Percentiles rank a stretch among this genome's conserved stretches.
These are phyloP conservation scores for Actinomortierella wolfii DNA, from an alignment of 371 early-diverging fungal species.

Conservation along the genomic window DNA sequence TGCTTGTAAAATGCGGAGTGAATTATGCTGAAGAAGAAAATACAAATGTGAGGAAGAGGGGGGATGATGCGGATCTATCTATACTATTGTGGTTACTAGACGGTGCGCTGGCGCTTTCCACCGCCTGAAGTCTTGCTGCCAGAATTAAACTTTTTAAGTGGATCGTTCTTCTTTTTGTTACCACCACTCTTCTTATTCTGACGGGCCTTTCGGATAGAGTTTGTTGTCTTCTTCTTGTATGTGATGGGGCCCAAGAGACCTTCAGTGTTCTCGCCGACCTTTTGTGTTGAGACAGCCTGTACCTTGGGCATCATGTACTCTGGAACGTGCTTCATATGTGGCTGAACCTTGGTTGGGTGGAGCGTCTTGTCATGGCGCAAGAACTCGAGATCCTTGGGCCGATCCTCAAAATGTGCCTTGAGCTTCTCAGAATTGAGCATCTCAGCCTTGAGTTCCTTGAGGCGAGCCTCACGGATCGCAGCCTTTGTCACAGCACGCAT, in stretches of 20 bases:
- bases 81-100: conserved; percentile 9
- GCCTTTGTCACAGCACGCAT: conserved; percentile 77
- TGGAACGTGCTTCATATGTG: conserved; percentile 93
- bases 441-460: conserved; percentile 92
- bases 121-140: conserved; percentile 29
- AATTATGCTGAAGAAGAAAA: background rate
- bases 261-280: conserved; percentile 28
- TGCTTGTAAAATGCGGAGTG: conserved; percentile 6
- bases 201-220: conserved; percentile 29
- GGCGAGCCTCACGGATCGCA: conserved; percentile 86
- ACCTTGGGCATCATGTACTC: conserved; percentile 85
- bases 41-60: background rate
- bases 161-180: conserved; percentile 45
- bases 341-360: conserved; percentile 78
- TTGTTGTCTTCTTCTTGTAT: conserved; percentile 41
- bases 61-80: no score
- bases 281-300: conserved; percentile 50
- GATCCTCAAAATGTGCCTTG: conserved; percentile 95
- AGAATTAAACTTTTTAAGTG: conserved; percentile 42
- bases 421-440: conserved; percentile 93
- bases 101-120: conserved; percentile 43
- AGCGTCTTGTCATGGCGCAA: conserved; percentile 91
- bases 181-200: conserved; percentile 19
- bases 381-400: conserved; percentile 90
- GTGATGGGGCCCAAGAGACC: conserved; percentile 23